These are phyloP conservation scores for Trapa incisa DNA, from an alignment of 345 rosid genomes.

Conservation along the genomic window DNA sequence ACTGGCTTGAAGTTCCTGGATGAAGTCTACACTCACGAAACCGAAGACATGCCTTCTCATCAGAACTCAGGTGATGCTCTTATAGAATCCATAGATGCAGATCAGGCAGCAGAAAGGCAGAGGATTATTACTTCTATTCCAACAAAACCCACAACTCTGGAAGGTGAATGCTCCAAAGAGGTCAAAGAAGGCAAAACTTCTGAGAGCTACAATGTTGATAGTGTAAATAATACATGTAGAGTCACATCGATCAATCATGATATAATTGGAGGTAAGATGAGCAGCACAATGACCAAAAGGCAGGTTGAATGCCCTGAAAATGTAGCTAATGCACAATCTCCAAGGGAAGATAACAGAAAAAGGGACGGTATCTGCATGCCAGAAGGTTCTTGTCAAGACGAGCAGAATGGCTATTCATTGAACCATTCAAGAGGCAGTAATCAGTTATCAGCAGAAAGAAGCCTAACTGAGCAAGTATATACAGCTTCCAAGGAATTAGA, in stretches of 20 bases:
- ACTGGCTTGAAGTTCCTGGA: constrained; percentile 25
- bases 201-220: constrained; percentile 13
- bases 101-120: constrained; percentile 10
- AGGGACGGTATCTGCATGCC: constrained; percentile 8
- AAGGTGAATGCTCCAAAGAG: constrained; percentile 19
- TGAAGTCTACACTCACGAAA: constrained; percentile 18
- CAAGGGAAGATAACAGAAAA: constrained; percentile 20
- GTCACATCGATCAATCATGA: constrained; percentile 14
- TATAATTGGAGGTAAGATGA: constrained; percentile 14
- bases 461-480: constrained; percentile 16
- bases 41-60: constrained; percentile 12
- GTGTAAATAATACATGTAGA: constrained; percentile 10
- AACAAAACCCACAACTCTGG: constrained; percentile 10
- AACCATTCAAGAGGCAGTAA: constrained; percentile 31
- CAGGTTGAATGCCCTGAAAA: constrained; percentile 15
- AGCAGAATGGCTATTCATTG: constrained; percentile 5
- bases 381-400: constrained; percentile 19
- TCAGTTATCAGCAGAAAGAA: constrained; percentile 21
- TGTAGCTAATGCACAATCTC: constrained; percentile 13
- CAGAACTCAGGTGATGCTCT: constrained; percentile 18
- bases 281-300: constrained; percentile 14
- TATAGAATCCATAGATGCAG: constrained; percentile 9
- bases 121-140: constrained; percentile 14
- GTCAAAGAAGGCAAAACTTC: constrained; percentile 20
- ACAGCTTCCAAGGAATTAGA: constrained; percentile 22